These are phyloP conservation scores for Apiospora sp. DNA, from an alignment of 2,329 filamentous ascomycete species.

Conservation along the genomic window DNA sequence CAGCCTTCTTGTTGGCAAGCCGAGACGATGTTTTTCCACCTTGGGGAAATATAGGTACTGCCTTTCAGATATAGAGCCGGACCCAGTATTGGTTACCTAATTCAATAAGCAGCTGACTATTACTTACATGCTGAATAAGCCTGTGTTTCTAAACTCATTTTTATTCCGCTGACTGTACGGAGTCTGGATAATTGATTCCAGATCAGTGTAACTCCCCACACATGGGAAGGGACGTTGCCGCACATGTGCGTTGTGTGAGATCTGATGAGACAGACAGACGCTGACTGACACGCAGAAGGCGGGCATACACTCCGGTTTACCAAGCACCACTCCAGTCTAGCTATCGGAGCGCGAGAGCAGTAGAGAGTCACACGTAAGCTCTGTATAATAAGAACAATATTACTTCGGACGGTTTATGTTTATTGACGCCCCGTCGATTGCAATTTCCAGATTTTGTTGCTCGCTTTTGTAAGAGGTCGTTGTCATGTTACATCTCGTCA, in stretches of 20 bases:
- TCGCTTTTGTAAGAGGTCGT: background rate
- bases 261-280: background rate
- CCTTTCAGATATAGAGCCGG: background rate
- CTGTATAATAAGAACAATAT: background rate
- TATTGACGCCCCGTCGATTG: background rate
- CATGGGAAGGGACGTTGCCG: background rate
- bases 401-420: background rate
- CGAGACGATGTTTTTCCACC: background rate
- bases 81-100: background rate
- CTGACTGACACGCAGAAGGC: background rate
- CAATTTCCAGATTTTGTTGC: background rate
- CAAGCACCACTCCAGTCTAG: background rate
- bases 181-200: background rate
- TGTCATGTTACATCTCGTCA: background rate
- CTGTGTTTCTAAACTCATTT: background rate
- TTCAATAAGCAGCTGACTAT: conserved; percentile 3
- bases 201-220: conserved; percentile 12
- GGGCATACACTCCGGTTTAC: background rate
- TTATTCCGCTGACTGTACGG: background rate
- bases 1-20: background rate
- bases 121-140: background rate
- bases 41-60: background rate
- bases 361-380: background rate
- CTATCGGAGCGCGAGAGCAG: background rate
- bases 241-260: background rate